Percentiles rank a stretch among this genome's conserved stretches.
These are phyloP conservation scores for Geosmithia morbida DNA, from an alignment of 2,329 filamentous ascomycete species.

Conservation along the genomic window DNA sequence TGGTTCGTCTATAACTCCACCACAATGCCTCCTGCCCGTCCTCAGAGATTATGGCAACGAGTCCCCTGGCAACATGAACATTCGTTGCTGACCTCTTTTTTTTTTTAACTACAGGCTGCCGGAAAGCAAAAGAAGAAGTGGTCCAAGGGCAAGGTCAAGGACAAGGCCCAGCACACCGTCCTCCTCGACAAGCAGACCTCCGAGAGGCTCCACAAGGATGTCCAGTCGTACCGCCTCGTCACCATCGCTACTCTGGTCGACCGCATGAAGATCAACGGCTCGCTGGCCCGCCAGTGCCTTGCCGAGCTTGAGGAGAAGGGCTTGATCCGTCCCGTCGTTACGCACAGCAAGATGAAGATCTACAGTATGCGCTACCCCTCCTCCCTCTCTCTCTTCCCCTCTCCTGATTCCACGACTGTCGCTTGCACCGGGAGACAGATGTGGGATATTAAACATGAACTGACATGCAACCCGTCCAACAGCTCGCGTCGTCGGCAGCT, in stretches of 20 bases:
- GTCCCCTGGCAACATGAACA: constrained; percentile 1
- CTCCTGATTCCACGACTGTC: neutral
- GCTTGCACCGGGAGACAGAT: neutral
- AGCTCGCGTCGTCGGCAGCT: constrained; percentile 47
- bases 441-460: neutral
- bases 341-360: constrained; percentile 95
- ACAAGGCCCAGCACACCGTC: constrained; percentile 99
- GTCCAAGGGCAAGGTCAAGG: constrained; percentile 71
- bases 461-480: constrained; percentile 1
- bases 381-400: neutral
- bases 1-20: constrained; percentile 18
- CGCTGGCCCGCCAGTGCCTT: constrained; percentile 79
- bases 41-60: too few relatives aligned
- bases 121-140: constrained; percentile 39
- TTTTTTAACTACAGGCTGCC: constrained; percentile 18
- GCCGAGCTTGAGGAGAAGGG: constrained; percentile 95
- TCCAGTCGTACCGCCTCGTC: constrained; percentile 99
- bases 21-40: neutral
- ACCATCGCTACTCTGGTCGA: constrained; percentile 98
- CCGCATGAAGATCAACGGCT: constrained; percentile 99
- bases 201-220: constrained; percentile 99
- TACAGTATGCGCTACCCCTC: constrained; percentile 52
- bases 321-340: constrained; percentile 93
- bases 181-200: constrained; percentile 95
- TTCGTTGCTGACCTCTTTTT: neutral